Conservation (phyloP, 176 grass and related monocot species). For the Urochloa ruziziensis region DNA sequence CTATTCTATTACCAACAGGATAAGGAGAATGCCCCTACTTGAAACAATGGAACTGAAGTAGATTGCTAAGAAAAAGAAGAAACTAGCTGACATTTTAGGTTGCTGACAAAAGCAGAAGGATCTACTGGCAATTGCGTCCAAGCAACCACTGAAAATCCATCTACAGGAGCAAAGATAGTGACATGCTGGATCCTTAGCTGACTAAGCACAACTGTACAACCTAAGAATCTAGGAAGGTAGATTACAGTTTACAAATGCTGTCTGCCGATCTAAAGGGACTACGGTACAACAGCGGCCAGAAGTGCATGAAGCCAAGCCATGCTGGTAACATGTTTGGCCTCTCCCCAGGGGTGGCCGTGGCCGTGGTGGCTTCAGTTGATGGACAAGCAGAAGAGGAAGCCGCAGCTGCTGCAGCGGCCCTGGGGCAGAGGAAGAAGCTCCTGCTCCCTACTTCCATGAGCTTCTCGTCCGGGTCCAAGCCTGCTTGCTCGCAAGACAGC, state of each 20-base stretch:
- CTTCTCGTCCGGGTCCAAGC: conserved; percentile 60
- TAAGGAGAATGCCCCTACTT: background rate
- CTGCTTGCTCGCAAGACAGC: conserved; percentile 23
- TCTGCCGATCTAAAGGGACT: background rate
- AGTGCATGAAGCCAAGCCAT: conserved; percentile 48
- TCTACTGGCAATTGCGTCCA: background rate
- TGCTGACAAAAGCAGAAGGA: background rate
- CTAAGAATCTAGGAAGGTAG: background rate
- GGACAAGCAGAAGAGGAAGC: conserved; percentile 16
- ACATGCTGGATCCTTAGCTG: background rate
- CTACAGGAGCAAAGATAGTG: background rate
- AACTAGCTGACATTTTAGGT: background rate
- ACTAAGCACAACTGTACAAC: background rate
- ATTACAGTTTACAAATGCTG: background rate
- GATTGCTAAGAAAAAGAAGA: background rate
- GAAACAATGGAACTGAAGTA: background rate
- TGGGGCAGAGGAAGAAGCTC: conserved; percentile 85
- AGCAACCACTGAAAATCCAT: background rate
- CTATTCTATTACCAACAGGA: background rate
- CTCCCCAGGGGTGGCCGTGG: background rate
- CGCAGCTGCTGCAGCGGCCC: conserved; percentile 4
- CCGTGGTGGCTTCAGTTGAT: background rate
- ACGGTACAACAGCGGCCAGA: conserved; percentile 29
- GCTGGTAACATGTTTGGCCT: background rate
- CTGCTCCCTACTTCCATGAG: conserved; percentile 59